phyloP scores from a whole-genome alignment of 164 flowering plant species.

The Stephania japonica region DNA sequence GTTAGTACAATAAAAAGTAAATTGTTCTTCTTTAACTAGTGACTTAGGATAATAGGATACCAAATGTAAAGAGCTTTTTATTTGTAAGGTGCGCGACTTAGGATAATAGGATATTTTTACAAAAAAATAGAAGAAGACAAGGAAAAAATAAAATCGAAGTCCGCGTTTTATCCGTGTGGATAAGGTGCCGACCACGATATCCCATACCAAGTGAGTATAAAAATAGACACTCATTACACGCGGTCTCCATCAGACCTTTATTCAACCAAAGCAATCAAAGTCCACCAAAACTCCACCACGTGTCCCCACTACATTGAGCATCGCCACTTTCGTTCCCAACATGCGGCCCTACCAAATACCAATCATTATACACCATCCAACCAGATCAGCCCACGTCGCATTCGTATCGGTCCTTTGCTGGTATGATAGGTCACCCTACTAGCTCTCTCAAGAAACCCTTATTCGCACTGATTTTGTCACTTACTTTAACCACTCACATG shows the following conservation, averaged over 20 bases:
- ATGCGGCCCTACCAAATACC: not conserved
- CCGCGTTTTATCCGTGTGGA: not conserved
- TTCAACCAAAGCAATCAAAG: not conserved
- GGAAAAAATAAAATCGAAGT: not conserved
- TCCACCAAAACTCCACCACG: not conserved
- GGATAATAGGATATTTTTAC: too few relatives aligned
- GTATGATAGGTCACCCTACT: not conserved
- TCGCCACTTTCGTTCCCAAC: not conserved
- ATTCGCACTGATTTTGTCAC: not conserved
- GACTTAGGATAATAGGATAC: too few relatives aligned
- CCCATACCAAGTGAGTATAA: not conserved
- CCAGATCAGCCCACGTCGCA: not conserved
- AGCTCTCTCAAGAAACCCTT: not conserved
- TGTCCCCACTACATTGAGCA: not conserved
- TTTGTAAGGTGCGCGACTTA: too few relatives aligned
- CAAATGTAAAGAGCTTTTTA: too few relatives aligned
- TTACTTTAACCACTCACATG: too few relatives aligned
- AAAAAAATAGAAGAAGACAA: too few relatives aligned
- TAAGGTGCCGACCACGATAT: not conserved
- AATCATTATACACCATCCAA: not conserved
- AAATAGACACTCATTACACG: not conserved
- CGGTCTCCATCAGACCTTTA: not conserved
- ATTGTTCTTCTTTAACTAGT: too few relatives aligned
- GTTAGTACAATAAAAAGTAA: too few relatives aligned
- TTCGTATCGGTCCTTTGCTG: not conserved